Base-by-base conservation (phyloP, 768 basidiomycete genomes). In the Phaeotremella skinneri region DNA sequence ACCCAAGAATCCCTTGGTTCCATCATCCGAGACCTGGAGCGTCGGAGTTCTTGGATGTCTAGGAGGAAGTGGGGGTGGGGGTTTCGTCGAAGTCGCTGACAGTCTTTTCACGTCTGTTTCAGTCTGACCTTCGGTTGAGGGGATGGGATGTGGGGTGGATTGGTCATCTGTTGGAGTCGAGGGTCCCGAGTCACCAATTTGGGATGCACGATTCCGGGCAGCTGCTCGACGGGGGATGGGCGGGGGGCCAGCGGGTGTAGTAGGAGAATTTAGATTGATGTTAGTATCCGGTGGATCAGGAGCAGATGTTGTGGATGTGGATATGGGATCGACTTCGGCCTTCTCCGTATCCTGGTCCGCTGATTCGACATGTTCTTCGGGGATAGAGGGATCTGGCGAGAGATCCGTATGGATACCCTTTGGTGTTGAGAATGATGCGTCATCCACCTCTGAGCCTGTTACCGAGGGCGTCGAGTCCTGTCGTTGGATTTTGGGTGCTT, bases 361-460 rank as follows among this genome's bases (percentile, higher is more conserved):
- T 34, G 37, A 14, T 13, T 26, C 49, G 29, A 43, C 21, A 14
- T n/a, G 27, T 13, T 52, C 41, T 29, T 49, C 56, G 45, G 41
- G 26, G 14, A n/a, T 13, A 25, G 21, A 2, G 2, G 54, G 20
- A 2, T 56, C 49, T 17, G 62, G 47, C 0, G 59, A 51, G 25
- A 72, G 49, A 5, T 67, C 66, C 14, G 52, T 29, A 25, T 52
- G 51, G 3, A 41, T 52, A 14, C 63, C 66, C 54, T 67, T 64
- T 0, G 70, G 70, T 25, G 70, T 72, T 14, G 58, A 63, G 56
- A 72, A 72, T 4, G 32, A 30, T 16, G 57, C 61, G 21, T 63
- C 63, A 32, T 65, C 66, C 6, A 56, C 63, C 3, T 60, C 60
- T 17, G 52, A 50, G 4, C 56, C 56, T 2, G 50, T 31, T 48